Conservation (phyloP, 2,329 filamentous ascomycete genomes). For the Sarocladium oryzae region DNA sequence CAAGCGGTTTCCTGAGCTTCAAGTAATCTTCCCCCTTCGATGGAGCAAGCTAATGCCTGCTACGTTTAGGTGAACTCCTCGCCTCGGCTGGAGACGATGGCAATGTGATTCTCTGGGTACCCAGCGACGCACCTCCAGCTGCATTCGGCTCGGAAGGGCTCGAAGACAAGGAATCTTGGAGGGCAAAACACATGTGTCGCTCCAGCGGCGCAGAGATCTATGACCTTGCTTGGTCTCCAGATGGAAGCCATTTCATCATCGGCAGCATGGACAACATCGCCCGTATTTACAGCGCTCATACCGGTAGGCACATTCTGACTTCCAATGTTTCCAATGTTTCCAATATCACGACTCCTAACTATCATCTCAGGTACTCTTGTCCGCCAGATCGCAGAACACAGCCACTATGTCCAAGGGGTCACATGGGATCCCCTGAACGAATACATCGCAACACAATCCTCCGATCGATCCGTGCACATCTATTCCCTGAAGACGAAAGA, state of each 20-base stretch:
- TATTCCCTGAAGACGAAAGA: constrained; percentile 96
- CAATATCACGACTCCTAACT: too few relatives aligned
- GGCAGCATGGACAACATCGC: constrained; percentile 99
- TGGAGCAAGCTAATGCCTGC: constrained; percentile 10
- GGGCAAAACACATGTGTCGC: constrained; percentile 95
- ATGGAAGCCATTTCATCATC: constrained; percentile 91
- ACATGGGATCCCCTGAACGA: constrained; percentile 98
- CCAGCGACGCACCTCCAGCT: constrained; percentile 65
- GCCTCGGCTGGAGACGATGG: constrained; percentile 96
- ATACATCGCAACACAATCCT: constrained; percentile 96
- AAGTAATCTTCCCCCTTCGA: too few relatives aligned
- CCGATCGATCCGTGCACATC: constrained; percentile 94
- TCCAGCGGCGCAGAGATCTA: constrained; percentile 95
- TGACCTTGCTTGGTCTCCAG: constrained; percentile 97
- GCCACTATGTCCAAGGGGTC: constrained; percentile 96
- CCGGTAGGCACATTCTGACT: constrained; percentile 67
- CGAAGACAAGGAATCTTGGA: constrained; percentile 95
- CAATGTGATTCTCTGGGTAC: constrained; percentile 94
- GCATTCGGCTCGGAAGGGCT: constrained; percentile 74
- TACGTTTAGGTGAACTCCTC: constrained; percentile 69
- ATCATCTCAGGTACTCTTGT: constrained; percentile 62
- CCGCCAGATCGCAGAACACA: constrained; percentile 93
- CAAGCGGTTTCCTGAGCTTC: too few relatives aligned
- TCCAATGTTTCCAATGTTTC: too few relatives aligned
- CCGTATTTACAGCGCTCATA: constrained; percentile 90